These are phyloP conservation scores for Excoecaria agallocha DNA, from an alignment of 345 rosid species.

Conservation along the genomic window DNA sequence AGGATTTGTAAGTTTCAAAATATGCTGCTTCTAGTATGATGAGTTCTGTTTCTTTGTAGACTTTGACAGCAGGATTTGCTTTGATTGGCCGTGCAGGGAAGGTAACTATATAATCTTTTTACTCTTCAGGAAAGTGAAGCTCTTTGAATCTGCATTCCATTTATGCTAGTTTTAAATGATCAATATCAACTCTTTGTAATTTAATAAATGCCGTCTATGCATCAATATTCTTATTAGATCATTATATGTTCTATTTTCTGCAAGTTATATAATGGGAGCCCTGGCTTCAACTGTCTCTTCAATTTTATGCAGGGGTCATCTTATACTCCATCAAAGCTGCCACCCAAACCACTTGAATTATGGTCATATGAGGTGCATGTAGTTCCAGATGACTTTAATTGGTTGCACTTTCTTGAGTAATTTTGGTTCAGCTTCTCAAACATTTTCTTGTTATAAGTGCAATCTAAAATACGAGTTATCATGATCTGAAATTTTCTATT, in stretches of 20 bases:
- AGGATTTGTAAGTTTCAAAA: background rate
- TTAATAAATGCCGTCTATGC: background rate
- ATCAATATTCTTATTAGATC: background rate
- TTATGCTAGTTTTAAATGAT: background rate
- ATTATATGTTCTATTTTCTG: background rate
- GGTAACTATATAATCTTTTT: conserved; percentile 34
- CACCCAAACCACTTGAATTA: conserved; percentile 79
- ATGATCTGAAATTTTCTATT: background rate
- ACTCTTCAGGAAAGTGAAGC: background rate
- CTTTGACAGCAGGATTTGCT: conserved; percentile 81
- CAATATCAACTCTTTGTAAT: background rate
- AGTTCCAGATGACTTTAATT: background rate
- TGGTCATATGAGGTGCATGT: conserved; percentile 82
- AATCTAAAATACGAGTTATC: conserved; percentile 4
- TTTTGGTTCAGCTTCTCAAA: background rate
- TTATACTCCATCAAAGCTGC: conserved; percentile 71
- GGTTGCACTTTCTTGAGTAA: background rate
- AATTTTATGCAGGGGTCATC: conserved; percentile 59
- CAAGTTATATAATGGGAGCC: background rate
- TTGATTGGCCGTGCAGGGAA: conserved; percentile 84
- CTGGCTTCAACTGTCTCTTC: background rate
- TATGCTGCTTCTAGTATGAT: background rate
- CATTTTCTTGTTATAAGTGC: background rate
- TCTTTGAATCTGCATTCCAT: background rate
- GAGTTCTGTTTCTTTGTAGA: conserved; percentile 43